A percentile compares a stretch with the other conserved stretches of the same genome.
phyloP scores from a whole-genome alignment of 306 rosid species.

The Urtica urens region DNA sequence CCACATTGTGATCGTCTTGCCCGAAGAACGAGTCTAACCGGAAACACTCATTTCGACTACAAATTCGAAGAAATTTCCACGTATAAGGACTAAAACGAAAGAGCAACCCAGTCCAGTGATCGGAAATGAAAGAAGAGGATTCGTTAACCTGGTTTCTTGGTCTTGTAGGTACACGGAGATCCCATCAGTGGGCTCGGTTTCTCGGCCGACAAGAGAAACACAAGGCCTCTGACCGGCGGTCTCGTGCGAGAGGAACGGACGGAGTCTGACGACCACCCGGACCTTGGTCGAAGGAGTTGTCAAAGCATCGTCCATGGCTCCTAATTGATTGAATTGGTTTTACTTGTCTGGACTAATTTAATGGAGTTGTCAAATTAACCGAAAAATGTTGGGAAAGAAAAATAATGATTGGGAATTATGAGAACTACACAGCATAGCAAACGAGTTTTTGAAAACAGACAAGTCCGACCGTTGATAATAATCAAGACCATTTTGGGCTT shows the following conservation, averaged over 20 bases:
- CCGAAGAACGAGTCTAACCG: constrained; percentile 67
- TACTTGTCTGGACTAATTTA: no score
- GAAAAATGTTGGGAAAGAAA: no score
- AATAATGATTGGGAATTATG: no score
- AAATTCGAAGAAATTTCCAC: not conserved
- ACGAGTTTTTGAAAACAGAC: no score
- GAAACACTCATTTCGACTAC: constrained; percentile 77
- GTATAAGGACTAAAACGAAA: not conserved
- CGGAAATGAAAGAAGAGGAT: not conserved
- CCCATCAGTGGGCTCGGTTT: constrained; percentile 25
- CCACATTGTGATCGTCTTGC: constrained; percentile 58
- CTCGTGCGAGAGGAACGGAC: constrained; percentile 67
- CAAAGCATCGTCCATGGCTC: not conserved
- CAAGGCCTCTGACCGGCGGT: constrained; percentile 30
- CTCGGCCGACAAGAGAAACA: constrained; percentile 38
- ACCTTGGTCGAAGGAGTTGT: constrained; percentile 31
- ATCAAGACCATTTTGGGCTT: no score
- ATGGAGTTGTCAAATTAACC: no score
- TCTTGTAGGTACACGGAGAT: constrained; percentile 66
- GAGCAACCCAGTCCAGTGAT: not conserved
- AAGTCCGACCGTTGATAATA: no score
- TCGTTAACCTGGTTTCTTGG: constrained; percentile 53
- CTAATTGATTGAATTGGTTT: not conserved
- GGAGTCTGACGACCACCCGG: constrained; percentile 69
- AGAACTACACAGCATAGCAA: no score